These are phyloP conservation scores for Amanita molliuscula DNA, from an alignment of 768 basidiomycete genomes.

Conservation along the genomic window DNA sequence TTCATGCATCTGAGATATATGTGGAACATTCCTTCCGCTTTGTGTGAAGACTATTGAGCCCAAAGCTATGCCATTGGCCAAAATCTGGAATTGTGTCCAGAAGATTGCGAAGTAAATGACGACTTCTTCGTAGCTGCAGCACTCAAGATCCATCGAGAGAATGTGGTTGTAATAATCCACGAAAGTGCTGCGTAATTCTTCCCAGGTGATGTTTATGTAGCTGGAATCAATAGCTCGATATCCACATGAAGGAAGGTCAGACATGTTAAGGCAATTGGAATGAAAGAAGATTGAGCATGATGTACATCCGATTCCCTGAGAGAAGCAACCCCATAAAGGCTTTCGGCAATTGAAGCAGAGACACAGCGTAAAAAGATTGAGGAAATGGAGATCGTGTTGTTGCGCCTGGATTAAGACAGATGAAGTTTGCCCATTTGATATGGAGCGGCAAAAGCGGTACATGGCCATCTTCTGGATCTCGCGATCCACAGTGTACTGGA, in stretches of 20 bases:
- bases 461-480: slow-evolving; percentile 48
- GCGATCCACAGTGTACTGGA: slow-evolving; percentile 40
- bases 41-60: slow-evolving; percentile 52
- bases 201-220: slow-evolving; percentile 42
- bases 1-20: slow-evolving; percentile 27
- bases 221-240: slow-evolving; percentile 26
- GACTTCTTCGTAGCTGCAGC: slow-evolving; percentile 58
- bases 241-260: slow-evolving; percentile 25
- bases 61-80: slow-evolving; percentile 54
- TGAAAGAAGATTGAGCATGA: slow-evolving; percentile 46
- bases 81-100: slow-evolving; percentile 57
- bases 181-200: slow-evolving; percentile 47
- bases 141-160: slow-evolving; percentile 31
- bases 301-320: slow-evolving; percentile 56
- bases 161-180: slow-evolving; percentile 38
- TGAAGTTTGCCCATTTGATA: slow-evolving; percentile 18
- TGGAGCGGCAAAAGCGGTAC: slow-evolving; percentile 46
- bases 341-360: slow-evolving; percentile 56
- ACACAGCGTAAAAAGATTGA: slow-evolving; percentile 67
- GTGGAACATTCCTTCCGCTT: slow-evolving; percentile 18
- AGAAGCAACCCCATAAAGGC: slow-evolving; percentile 64
- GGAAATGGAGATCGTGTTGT: slow-evolving; percentile 42
- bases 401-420: slow-evolving; percentile 15
- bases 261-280: background rate
- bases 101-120: slow-evolving; percentile 49